These are phyloP conservation scores for Colletotrichum paranaense DNA, from an alignment of 2,329 filamentous ascomycete genomes.

Conservation along the genomic window DNA sequence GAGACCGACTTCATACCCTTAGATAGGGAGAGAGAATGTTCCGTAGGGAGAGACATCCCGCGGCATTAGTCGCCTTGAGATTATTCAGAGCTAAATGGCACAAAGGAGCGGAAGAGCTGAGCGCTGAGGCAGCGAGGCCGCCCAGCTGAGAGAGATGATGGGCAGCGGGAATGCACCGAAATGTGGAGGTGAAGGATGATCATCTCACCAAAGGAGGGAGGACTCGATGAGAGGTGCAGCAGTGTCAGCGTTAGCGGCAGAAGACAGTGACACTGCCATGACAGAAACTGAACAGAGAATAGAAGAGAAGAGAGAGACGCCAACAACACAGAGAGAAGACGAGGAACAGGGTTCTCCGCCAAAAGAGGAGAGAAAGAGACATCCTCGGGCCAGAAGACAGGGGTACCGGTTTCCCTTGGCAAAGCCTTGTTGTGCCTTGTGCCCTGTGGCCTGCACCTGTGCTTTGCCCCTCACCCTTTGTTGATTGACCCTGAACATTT, in stretches of 20 bases:
- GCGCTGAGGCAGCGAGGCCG: slow-evolving; percentile 8
- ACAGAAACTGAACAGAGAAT: not conserved
- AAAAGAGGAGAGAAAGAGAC: slow-evolving; percentile 24
- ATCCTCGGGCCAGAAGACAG: not conserved
- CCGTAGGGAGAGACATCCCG: slow-evolving; percentile 22
- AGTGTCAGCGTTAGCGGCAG: not conserved
- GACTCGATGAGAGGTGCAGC: not conserved
- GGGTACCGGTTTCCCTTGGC: slow-evolving; percentile 14
- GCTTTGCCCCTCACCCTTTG: not conserved
- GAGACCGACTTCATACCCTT: not conserved
- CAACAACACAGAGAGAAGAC: not conserved
- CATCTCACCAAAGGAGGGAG: slow-evolving; percentile 7
- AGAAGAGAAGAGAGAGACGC: not conserved
- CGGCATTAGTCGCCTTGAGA: not conserved
- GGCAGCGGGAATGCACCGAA: slow-evolving; percentile 10
- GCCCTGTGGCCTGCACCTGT: slow-evolving; percentile 2
- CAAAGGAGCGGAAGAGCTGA: not conserved
- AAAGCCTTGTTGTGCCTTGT: slow-evolving; percentile 9
- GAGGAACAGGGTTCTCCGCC: slow-evolving; percentile 32
- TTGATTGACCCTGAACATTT: not conserved
- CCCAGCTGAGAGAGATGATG: not conserved
- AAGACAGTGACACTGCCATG: too few species aligned
- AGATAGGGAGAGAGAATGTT: not conserved
- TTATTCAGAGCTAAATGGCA: not conserved
- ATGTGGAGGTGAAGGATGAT: slow-evolving; percentile 22